Base-by-base conservation (phyloP, 2,329 filamentous ascomycete species). In the Fusarium avenaceum region DNA sequence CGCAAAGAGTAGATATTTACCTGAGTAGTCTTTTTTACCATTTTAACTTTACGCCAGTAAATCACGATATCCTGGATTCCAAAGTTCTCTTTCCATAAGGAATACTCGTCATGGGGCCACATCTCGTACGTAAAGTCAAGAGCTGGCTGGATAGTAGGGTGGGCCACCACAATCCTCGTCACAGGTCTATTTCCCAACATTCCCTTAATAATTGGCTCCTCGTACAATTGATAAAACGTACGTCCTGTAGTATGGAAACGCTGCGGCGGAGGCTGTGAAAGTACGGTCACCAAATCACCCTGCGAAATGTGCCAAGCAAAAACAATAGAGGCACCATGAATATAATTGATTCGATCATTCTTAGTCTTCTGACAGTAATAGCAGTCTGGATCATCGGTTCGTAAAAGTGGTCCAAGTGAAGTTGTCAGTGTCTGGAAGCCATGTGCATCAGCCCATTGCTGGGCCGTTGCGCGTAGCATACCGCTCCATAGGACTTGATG, bases 401-500 rank as follows among this genome's bases (percentile, higher is more conserved):
- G 15, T 5, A 67, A 48, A 7, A 71, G 42, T 7, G 59, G 63
- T 14, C 71, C 70, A 33, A 73, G 64, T 0, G 65, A 56, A 2
- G 55, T 72, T 6, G 57, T 66, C 10, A 73, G 28, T 15, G 67
- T 72, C 15, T 64, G 63, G 6, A 68, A n/a, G 0, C 4, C 45
- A 28, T 69, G 44, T 1, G 30, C 0, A 54, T 73, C 63, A 0
- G 71, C 67, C 69, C 67, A 72, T 39, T 54, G 22, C 44, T 71
- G 56, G 1, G 65, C 67, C 3, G 19, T 9, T n/a, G 56, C 33
- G 15, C 39, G 60, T 1, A 15, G 6, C 50, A 68, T 70, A 24
- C 71, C 71, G 19, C 59, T 73, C 70, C 59, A 73, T 15, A 73
- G 38, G 0, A 73, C 32, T 19, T 73, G 65, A 4, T 26, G 28